A percentile compares a stretch with the other conserved stretches of the same genome.
phyloP scores from a whole-genome alignment of 1,139 yeast genomes.

The Magnusiomyces tetraspermus region DNA sequence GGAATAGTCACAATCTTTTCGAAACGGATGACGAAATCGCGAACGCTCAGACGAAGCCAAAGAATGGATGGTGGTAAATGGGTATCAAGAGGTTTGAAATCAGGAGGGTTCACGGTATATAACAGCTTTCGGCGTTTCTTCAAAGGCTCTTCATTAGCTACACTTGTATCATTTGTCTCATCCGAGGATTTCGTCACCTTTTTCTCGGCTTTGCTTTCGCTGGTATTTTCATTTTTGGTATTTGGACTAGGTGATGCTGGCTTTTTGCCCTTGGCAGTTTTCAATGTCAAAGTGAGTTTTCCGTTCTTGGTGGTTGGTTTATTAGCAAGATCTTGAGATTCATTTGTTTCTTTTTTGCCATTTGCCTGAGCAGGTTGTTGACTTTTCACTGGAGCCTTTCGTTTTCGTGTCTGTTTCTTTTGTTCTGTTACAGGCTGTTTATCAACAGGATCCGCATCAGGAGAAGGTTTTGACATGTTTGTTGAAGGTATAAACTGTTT shows the following conservation, averaged over 20 bases:
- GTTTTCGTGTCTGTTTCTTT: not conserved
- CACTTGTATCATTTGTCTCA: too few relatives aligned
- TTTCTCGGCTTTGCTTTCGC: not conserved
- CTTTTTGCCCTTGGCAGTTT: not conserved
- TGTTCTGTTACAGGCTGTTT: not conserved
- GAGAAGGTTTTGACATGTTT: not conserved
- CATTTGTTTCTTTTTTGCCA: not conserved
- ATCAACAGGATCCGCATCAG: conserved; percentile 1
- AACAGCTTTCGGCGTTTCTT: conserved; percentile 4
- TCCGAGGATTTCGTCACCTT: too few relatives aligned
- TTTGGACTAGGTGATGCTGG: not conserved
- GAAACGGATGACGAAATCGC: conserved; percentile 27
- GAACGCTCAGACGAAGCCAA: conserved; percentile 23
- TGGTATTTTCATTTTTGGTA: not conserved
- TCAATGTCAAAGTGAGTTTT: not conserved
- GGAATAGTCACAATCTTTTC: conserved; percentile 32
- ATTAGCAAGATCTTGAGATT: not conserved
- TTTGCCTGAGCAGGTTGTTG: not conserved
- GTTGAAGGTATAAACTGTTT: not conserved
- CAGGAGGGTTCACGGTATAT: conserved; percentile 21
- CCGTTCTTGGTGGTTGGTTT: not conserved
- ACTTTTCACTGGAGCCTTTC: too few relatives aligned
- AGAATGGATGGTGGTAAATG: conserved; percentile 21
- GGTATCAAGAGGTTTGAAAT: conserved; percentile 19
- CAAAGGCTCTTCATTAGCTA: not conserved